phyloP scores from a whole-genome alignment of 2,329 filamentous ascomycete genomes.

The Paecilomyces variotii region DNA sequence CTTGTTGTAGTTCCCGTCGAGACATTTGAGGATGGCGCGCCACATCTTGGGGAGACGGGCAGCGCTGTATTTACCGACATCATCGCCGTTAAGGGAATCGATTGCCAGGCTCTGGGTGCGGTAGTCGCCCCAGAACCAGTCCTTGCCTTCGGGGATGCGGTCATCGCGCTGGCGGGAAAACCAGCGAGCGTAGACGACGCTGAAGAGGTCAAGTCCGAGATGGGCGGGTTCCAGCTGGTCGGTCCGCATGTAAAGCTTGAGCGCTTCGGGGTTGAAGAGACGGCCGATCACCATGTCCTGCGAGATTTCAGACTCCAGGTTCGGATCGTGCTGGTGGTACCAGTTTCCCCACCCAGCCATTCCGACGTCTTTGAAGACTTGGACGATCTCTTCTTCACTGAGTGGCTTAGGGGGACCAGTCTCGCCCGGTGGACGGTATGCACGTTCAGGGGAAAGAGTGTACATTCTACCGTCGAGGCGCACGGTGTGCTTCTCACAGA shows the following conservation, averaged over 20 bases:
- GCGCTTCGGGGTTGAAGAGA: slow-evolving; percentile 44
- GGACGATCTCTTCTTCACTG: slow-evolving; percentile 23
- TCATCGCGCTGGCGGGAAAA: slow-evolving; percentile 41
- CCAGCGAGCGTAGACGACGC: slow-evolving; percentile 38
- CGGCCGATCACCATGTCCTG: slow-evolving; percentile 48
- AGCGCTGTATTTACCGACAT: slow-evolving; percentile 40
- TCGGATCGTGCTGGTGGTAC: slow-evolving; percentile 41
- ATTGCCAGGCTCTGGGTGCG: slow-evolving; percentile 50
- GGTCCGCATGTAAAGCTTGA: slow-evolving; percentile 22
- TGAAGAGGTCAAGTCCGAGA: slow-evolving; percentile 39
- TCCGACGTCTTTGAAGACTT: slow-evolving; percentile 29
- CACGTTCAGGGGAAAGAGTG: slow-evolving; percentile 23
- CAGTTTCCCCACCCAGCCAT: slow-evolving; percentile 44
- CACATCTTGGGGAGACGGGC: slow-evolving; percentile 40
- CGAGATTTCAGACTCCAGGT: slow-evolving; percentile 38
- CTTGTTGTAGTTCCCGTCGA: slow-evolving; percentile 25
- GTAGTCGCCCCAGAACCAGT: slow-evolving; percentile 52
- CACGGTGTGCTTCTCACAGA: slow-evolving; percentile 39
- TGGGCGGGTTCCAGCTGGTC: slow-evolving; percentile 33
- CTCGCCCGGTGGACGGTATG: slow-evolving; percentile 12
- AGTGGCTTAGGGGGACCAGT: slow-evolving; percentile 17
- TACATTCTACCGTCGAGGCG: slow-evolving; percentile 45
- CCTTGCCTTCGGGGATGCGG: slow-evolving; percentile 39
- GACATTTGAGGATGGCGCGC: slow-evolving; percentile 38
- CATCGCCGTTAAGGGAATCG: slow-evolving; percentile 46